Conservation (phyloP, 441 rosid species). For the Aleurites moluccanus region DNA sequence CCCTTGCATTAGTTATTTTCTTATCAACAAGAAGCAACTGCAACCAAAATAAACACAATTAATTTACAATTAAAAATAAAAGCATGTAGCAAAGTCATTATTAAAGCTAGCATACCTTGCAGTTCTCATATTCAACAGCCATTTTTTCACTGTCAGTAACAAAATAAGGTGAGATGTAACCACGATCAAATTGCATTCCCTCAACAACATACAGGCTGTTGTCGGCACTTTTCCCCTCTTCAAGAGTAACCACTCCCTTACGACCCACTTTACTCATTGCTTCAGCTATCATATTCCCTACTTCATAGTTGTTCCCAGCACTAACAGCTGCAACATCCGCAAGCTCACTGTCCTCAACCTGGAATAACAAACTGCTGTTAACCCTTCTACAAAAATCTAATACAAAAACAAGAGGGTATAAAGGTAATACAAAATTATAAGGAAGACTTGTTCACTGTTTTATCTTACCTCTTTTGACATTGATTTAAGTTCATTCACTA, state of each 20-base stretch:
- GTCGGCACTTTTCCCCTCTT: slow-evolving; percentile 96
- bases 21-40: slow-evolving; percentile 97
- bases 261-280: slow-evolving; percentile 98
- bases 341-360: slow-evolving; percentile 98
- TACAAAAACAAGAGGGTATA: background rate
- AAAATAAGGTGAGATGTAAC: slow-evolving; percentile 94
- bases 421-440: background rate
- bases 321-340: slow-evolving; percentile 98
- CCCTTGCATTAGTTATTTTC: slow-evolving; percentile 93
- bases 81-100: background rate
- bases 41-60: slow-evolving; percentile 28
- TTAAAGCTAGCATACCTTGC: slow-evolving; percentile 57
- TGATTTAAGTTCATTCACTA: slow-evolving; percentile 67
- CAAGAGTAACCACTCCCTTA: slow-evolving; percentile 97
- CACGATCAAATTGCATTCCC: slow-evolving; percentile 99
- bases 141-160: slow-evolving; percentile 95
- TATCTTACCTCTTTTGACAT: slow-evolving; percentile 81
- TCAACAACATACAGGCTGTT: slow-evolving; percentile 94
- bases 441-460: background rate
- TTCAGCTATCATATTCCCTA: slow-evolving; percentile 96
- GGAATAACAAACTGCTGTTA: slow-evolving; percentile 14
- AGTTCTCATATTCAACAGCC: slow-evolving; percentile 90
- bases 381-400: background rate
- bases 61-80: background rate
- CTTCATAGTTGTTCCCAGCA: slow-evolving; percentile 93